phyloP scores from a whole-genome alignment of 2,329 filamentous ascomycete genomes.

The Metarhizium humberi region DNA sequence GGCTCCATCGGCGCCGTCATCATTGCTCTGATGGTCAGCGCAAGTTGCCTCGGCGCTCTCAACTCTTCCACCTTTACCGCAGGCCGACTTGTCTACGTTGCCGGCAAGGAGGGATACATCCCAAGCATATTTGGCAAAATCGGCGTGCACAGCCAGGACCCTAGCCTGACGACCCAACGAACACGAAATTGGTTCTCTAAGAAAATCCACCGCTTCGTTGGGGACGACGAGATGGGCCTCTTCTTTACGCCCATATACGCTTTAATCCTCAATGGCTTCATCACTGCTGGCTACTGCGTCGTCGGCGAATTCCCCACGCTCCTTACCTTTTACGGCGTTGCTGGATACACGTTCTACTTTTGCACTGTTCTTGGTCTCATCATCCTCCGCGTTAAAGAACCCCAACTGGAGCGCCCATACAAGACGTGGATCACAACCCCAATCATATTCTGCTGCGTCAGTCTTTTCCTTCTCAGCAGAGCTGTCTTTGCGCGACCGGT shows the following conservation, averaged over 20 bases:
- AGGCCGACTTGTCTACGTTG: slow-evolving; percentile 84
- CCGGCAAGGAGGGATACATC: slow-evolving; percentile 90
- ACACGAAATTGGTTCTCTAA: slow-evolving; percentile 50
- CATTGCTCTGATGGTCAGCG: slow-evolving; percentile 80
- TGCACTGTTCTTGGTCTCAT: slow-evolving; percentile 89
- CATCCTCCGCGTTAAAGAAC: slow-evolving; percentile 78
- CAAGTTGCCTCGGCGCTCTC: slow-evolving; percentile 87
- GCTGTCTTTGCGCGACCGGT: slow-evolving; percentile 85
- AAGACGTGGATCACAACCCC: slow-evolving; percentile 95
- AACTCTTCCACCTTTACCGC: slow-evolving; percentile 94
- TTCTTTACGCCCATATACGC: slow-evolving; percentile 95
- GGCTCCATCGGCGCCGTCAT: slow-evolving; percentile 73
- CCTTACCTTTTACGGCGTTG: slow-evolving; percentile 94
- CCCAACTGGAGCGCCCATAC: slow-evolving; percentile 81
- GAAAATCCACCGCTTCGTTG: slow-evolving; percentile 51
- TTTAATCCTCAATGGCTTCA: slow-evolving; percentile 66
- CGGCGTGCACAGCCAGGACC: slow-evolving; percentile 49
- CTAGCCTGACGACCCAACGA: slow-evolving; percentile 32
- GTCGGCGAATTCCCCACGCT: slow-evolving; percentile 88
- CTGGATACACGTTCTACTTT: slow-evolving; percentile 96
- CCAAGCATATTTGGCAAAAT: slow-evolving; percentile 76
- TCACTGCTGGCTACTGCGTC: slow-evolving; percentile 70
- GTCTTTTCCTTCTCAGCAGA: slow-evolving; percentile 78
- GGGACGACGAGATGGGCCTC: slow-evolving; percentile 69
- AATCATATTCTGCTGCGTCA: slow-evolving; percentile 97